phyloP scores from a whole-genome alignment of 2,329 filamentous ascomycete genomes.

The Apiospora arundinis region DNA sequence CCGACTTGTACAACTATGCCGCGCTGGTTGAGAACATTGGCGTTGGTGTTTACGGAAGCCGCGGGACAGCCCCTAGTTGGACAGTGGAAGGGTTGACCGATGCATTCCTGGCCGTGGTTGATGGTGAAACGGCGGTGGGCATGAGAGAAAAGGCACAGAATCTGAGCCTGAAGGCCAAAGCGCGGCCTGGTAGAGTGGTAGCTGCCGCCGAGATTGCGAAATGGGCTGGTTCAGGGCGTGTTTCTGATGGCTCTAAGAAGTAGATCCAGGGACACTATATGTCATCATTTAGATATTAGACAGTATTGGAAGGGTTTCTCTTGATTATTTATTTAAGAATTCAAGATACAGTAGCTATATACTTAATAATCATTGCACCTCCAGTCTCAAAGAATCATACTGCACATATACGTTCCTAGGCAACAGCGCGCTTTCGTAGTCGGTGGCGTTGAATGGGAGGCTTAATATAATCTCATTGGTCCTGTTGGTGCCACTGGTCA shows the following conservation, averaged over 20 bases:
- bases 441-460: conserved; percentile 64
- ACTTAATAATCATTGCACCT: conserved; percentile 44
- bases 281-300: too few relatives aligned
- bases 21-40: neutral
- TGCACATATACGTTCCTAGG: conserved; percentile 65
- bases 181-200: neutral
- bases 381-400: conserved; percentile 68
- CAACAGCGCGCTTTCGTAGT: conserved; percentile 63
- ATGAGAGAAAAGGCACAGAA: neutral
- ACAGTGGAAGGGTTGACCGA: neutral
- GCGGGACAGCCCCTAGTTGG: neutral
- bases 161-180: neutral
- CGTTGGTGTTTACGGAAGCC: neutral
- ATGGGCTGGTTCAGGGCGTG: neutral
- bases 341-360: too few relatives aligned
- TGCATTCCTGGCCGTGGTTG: neutral
- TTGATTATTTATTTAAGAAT: too few relatives aligned
- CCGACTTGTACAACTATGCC: conserved; percentile 2
- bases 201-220: neutral
- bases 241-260: too few relatives aligned
- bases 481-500: conserved; percentile 51
- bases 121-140: neutral
- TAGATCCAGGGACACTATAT: too few relatives aligned
- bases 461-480: conserved; percentile 62
- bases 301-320: too few relatives aligned